Base-by-base conservation (phyloP, 2,329 filamentous ascomycete genomes). In the Fusarium bactridioides region DNA sequence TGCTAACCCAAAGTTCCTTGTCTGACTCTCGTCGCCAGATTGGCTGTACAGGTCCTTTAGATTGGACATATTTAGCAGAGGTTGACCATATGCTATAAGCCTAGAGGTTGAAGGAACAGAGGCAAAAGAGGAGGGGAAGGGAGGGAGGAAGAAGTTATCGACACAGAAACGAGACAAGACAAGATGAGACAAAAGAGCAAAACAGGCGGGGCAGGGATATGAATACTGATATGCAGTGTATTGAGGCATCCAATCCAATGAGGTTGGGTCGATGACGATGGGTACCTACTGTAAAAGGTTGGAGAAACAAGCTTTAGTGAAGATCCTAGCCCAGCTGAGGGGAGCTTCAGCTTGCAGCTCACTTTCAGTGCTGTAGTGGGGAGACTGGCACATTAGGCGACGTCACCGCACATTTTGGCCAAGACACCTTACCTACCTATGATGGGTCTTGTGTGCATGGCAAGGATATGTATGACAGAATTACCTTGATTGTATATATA, bases 1-100 rank as follows among this genome's bases (percentile, higher is more conserved):
- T n/a, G 75, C 80, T 40, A 68, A 86, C 84, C 83, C 80, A 70
- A 83, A 84, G 69, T 86, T 86, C 69, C 78, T 77, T 43, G 78
- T 77, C 12, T 74, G 70, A 18, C 68, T 68, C n/a, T 69, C 71
- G 29, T 78, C 72, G 44, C 75, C 74, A 37, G 77, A 70, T 44
- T 79, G 78, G 53, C 78, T 73, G 51, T 81, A 81, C 43, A 82
- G 66, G 72, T 78, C 79, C 68, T 74, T 73, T 38, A 80, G 65
- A 64, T 76, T 78, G 45, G 82, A 77, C 82, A 83, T 83, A 64
- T 55, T 67, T 64, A 35, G 44, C 47, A 56, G 44, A 61, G 54
- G 23, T 13, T 54, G 66, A 44, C 64, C 62, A 74, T 67, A 48
- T 47, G 51, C 38, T 60, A 23, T 31, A 40, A 37, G 31, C 40